Percentiles rank a stretch among this genome's conserved stretches.
Evolutionary conservation across 192 early-diverging fungal genomes (phyloP).

Genomic region (Entomortierella lignicola): DNA sequence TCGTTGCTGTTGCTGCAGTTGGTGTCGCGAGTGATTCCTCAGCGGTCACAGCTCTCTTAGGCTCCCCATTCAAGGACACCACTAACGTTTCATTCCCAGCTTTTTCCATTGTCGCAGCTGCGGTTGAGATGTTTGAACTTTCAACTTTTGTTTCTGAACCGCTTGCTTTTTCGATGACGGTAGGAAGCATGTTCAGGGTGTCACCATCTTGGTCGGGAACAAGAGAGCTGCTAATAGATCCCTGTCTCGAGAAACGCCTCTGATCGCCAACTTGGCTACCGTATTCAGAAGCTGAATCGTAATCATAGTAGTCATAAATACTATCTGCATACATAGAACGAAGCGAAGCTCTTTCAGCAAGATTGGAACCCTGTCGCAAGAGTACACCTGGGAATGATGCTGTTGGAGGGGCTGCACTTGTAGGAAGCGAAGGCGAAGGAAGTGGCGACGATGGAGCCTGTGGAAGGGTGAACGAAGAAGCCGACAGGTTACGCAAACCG

Average conservation of each 20-base stretch:
- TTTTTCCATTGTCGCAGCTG: not conserved
- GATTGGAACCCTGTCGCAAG: slow-evolving; percentile 28
- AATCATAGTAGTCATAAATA: slow-evolving; percentile 53
- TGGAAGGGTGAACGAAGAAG: slow-evolving; percentile 24
- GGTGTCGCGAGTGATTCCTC: not conserved
- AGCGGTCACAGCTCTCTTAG: no score
- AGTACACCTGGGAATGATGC: slow-evolving; percentile 26
- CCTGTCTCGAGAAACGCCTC: not conserved
- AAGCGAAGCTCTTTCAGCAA: slow-evolving; percentile 35
- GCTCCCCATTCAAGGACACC: not conserved
- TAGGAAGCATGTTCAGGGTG: no score
- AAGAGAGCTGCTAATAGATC: slow-evolving; percentile 8
- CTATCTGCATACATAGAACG: slow-evolving; percentile 51
- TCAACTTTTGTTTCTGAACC: not conserved
- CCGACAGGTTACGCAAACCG: slow-evolving; percentile 18
- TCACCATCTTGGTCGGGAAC: not conserved
- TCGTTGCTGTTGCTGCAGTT: not conserved
- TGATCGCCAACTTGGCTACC: slow-evolving; percentile 14
- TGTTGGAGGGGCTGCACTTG: not conserved
- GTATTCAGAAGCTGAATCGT: slow-evolving; percentile 43
- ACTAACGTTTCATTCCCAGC: not conserved
- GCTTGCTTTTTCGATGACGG: not conserved
- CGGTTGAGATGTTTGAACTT: not conserved
- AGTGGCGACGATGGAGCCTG: slow-evolving; percentile 44
- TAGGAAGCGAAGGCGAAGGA: slow-evolving; percentile 26